These are phyloP conservation scores for Sugiyamaella americana DNA, from an alignment of 805 yeast species.

Conservation along the genomic window DNA sequence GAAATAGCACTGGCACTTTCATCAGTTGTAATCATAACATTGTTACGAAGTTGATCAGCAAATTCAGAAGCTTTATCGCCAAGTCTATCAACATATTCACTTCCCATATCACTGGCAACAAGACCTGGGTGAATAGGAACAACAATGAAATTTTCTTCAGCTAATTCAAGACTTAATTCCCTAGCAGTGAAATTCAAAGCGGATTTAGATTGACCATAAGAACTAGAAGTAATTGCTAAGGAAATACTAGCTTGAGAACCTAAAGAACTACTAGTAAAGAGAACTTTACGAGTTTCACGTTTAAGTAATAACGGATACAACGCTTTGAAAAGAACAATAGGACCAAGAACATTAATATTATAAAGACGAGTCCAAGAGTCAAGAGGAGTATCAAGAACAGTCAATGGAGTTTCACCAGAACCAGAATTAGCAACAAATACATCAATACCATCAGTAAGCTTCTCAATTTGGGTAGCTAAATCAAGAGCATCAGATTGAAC, in stretches of 20 bases:
- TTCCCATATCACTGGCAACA: conserved; percentile 34
- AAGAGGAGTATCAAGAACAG: conserved; percentile 7
- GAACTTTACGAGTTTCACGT: conserved; percentile 23
- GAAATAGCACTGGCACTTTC: conserved; percentile 22
- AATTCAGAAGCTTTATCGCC: conserved; percentile 5
- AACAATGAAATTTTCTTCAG: conserved; percentile 27
- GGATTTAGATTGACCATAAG: conserved; percentile 36
- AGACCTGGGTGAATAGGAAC: conserved; percentile 37
- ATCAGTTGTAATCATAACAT: conserved; percentile 19
- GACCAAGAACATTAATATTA: conserved; percentile 25
- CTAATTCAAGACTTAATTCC: conserved; percentile 28
- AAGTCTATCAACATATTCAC: background rate
- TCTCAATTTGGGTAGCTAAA: conserved; percentile 15
- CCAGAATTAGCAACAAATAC: conserved; percentile 29
- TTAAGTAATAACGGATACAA: conserved; percentile 25
- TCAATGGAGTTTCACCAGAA: conserved; percentile 8
- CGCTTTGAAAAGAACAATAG: conserved; percentile 21
- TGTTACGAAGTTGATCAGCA: conserved; percentile 1
- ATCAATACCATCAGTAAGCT: conserved; percentile 24
- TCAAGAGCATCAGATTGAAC: conserved; percentile 12
- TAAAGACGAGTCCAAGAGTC: conserved; percentile 16
- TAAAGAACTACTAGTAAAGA: conserved; percentile 28
- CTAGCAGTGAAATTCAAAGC: conserved; percentile 33
- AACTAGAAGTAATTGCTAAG: background rate
- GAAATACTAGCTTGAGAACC: conserved; percentile 28